Evolutionary conservation across 106 monocot genomes (phyloP), one percentile per base, ranked within the genome.

Genomic region (Hemerocallis citrina): DNA sequence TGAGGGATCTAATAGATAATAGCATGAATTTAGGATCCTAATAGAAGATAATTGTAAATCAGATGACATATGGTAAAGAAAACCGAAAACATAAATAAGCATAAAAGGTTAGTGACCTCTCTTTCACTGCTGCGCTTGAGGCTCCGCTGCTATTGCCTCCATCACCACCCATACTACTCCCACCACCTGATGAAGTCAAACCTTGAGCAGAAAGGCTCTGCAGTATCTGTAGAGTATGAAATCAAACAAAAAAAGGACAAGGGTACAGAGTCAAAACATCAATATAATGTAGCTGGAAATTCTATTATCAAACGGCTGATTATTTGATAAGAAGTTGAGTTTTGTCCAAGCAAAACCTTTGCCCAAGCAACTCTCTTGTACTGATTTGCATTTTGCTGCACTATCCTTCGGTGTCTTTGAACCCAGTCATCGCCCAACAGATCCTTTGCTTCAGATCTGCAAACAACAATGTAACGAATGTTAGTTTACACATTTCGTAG

Each of bases 391-490:
- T 91, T 82, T 65, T 91, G 90, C 50, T 86, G 90, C 27, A 91
- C 90, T 15, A 77, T 72, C 55, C 86, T 85, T 52, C 90, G 57
- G 42, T 91, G 82, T 51, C 82, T 79, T 69, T 91, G 85, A n/a
- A 91, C 76, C 90, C 90, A 86, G 58, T 91, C 90, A 63, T 91
- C 90, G 29, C 90, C 86, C 37, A 91, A 60, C 39, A 91, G 50
- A 71, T 86, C 82, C 52, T 86, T 86, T 43, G 85, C 90, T 82
- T 85, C 90, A 21, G 86, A 91, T 63, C 90, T 91, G 60, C 89
- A 73, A 9, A 90, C 89, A 59, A 85, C 89, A 52, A 90, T 85
- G 42, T 89, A 89, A 50, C 84, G 89, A 23, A 89, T 78, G 52
- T 89, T 89, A 36, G 23, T 24, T 45, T 48, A 9, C 13, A 48